These are phyloP conservation scores for Coemansia sp. DNA, from an alignment of 192 early-diverging fungal species.

Conservation along the genomic window DNA sequence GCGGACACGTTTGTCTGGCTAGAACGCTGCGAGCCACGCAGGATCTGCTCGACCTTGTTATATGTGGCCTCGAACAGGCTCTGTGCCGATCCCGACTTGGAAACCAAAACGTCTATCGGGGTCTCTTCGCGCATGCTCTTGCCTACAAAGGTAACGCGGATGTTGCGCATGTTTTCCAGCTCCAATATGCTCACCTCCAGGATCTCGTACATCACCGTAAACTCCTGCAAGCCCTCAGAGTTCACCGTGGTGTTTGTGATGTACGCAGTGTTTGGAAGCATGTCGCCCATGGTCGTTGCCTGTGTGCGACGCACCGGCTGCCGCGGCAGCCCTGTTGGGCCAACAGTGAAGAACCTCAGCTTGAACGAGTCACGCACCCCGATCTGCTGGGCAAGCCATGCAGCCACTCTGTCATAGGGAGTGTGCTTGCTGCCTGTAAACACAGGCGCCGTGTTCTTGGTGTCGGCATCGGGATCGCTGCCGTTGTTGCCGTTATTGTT, in stretches of 20 bases:
- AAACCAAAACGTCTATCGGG: constrained; percentile 67
- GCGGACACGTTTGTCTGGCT: constrained; percentile 9
- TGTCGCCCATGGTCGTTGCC: constrained; percentile 58
- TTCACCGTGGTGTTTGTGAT: constrained; percentile 13
- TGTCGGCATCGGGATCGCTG: constrained; percentile 20
- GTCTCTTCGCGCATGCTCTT: constrained; percentile 68
- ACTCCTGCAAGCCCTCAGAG: constrained; percentile 24
- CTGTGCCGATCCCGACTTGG: constrained; percentile 57
- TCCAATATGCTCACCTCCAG: constrained; percentile 78
- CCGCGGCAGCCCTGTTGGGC: constrained; percentile 30
- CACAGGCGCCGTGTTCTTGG: background rate
- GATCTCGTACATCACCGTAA: constrained; percentile 78
- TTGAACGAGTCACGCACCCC: constrained; percentile 59
- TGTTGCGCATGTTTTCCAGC: constrained; percentile 73
- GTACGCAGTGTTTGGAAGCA: constrained; percentile 44
- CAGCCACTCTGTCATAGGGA: constrained; percentile 58
- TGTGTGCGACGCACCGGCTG: constrained; percentile 53
- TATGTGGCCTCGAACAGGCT: constrained; percentile 57
- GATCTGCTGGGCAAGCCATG: constrained; percentile 60
- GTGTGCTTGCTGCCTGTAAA: constrained; percentile 24
- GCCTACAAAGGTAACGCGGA: constrained; percentile 71
- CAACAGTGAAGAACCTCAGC: constrained; percentile 66
- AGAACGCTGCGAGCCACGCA: constrained; percentile 14
- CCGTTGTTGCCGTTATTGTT: constrained; percentile 3
- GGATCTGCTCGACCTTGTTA: constrained; percentile 48